These are phyloP conservation scores for Phytophthora europaea DNA, from an alignment of 352 stramenopile species.

Conservation along the genomic window DNA sequence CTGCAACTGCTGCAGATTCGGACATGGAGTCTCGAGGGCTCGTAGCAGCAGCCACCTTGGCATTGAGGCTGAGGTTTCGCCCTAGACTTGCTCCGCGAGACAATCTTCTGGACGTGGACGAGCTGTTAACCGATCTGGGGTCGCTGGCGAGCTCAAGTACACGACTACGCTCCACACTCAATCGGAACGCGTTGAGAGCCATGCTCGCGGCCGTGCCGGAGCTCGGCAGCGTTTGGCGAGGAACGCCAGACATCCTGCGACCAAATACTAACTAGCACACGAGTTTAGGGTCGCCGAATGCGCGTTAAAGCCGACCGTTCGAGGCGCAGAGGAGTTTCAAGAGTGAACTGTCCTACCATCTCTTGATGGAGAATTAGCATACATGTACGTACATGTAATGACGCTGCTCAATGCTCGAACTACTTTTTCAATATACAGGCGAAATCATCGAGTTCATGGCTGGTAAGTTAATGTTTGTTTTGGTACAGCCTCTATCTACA, in stretches of 20 bases:
- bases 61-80: conserved; percentile 14
- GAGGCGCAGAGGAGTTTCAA: conserved; percentile 4
- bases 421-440: not conserved
- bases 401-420: not conserved
- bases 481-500: conserved; percentile 11
- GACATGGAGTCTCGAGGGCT: not conserved
- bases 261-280: not conserved
- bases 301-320: not conserved
- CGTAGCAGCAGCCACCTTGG: conserved; percentile 15
- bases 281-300: conserved; percentile 1
- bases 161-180: conserved; percentile 45
- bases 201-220: conserved; percentile 44
- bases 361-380: not conserved
- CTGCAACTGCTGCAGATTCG: conserved; percentile 8
- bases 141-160: conserved; percentile 33
- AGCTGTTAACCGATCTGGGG: conserved; percentile 16
- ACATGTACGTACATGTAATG: not conserved
- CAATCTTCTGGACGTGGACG: conserved; percentile 19
- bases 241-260: conserved; percentile 11
- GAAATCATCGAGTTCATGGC: not conserved
- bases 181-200: conserved; percentile 49
- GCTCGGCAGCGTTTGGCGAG: conserved; percentile 10
- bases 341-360: not conserved
- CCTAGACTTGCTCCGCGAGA: conserved; percentile 23
- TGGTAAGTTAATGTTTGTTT: conserved; percentile 19